Percentiles rank a stretch among this genome's conserved stretches.
phyloP scores from a whole-genome alignment of 257 asterid genomes.

The Lavandula angustifolia region DNA sequence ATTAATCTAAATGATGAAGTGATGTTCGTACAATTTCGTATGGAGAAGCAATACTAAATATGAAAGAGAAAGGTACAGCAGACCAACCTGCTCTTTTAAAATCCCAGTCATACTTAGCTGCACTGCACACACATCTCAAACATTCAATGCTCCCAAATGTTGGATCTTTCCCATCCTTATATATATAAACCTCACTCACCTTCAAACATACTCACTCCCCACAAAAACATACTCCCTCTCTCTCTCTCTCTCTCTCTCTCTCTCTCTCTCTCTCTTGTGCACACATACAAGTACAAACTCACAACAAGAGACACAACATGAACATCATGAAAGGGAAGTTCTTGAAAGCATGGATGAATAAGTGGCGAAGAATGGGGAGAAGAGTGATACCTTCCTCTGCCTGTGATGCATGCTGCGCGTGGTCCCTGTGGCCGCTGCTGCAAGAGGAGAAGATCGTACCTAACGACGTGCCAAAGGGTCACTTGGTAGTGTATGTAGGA shows the following conservation, averaged over 20 bases:
- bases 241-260: conserved; percentile 19
- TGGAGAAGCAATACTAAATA: conserved; percentile 33
- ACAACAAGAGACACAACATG: conserved; percentile 34
- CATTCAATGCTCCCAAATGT: conserved; percentile 44
- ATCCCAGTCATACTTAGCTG: conserved; percentile 43
- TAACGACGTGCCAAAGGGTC: conserved; percentile 87
- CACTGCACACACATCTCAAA: conserved; percentile 44
- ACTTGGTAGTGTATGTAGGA: conserved; percentile 80
- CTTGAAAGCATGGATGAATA: conserved; percentile 50
- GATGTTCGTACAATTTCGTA: conserved; percentile 84
- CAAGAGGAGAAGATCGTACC: conserved; percentile 59
- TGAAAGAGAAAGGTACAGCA: conserved; percentile 46
- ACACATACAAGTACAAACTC: not conserved
- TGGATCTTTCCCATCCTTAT: conserved; percentile 45
- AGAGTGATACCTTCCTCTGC: conserved; percentile 44
- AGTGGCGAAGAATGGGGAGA: conserved; percentile 46
- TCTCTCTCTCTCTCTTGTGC: too few species aligned
- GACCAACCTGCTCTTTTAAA: conserved; percentile 44
- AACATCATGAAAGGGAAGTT: conserved; percentile 41
- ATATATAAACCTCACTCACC: conserved; percentile 55
- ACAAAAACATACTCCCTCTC: conserved; percentile 20
- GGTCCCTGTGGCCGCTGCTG: conserved; percentile 48
- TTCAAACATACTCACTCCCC: conserved; percentile 41
- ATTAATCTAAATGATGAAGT: conserved; percentile 39
- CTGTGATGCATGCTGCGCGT: conserved; percentile 50